phyloP scores from a whole-genome alignment of 2,329 filamentous ascomycete genomes.

The Talaromyces marneffei region DNA sequence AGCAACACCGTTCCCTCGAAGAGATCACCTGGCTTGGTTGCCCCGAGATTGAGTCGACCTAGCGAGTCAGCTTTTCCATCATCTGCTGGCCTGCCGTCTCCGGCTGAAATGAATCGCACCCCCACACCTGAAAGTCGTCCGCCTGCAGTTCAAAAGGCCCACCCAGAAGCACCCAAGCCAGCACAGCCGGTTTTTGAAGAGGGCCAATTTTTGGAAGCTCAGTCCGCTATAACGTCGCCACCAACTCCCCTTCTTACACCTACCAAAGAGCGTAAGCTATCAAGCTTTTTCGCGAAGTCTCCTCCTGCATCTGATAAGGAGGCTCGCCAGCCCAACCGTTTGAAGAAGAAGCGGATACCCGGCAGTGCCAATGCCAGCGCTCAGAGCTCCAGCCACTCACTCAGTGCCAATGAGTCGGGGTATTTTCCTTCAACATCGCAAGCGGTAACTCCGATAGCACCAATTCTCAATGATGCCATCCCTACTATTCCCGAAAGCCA shows the following conservation, averaged over 20 bases:
- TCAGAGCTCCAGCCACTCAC: constrained; percentile 79
- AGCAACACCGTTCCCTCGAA: constrained; percentile 95
- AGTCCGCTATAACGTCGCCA: constrained; percentile 30
- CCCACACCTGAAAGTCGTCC: constrained; percentile 15
- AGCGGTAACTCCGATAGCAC: constrained; percentile 22
- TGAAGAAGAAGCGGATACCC: constrained; percentile 78
- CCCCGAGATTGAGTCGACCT: constrained; percentile 59
- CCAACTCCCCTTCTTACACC: constrained; percentile 47
- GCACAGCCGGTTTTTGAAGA: constrained; percentile 5
- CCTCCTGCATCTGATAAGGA: constrained; percentile 57
- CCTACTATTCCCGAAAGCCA: constrained; percentile 6
- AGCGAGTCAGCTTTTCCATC: constrained; percentile 48
- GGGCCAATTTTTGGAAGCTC: constrained; percentile 35
- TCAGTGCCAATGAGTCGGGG: constrained; percentile 48
- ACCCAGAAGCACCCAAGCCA: constrained; percentile 14
- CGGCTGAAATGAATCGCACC: constrained; percentile 21
- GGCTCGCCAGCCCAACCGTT: constrained; percentile 74
- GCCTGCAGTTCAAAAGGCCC: not conserved
- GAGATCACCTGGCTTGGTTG: constrained; percentile 66
- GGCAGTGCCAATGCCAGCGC: constrained; percentile 77
- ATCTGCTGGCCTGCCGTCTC: constrained; percentile 29
- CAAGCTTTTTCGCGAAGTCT: constrained; percentile 62
- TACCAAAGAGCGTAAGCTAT: constrained; percentile 60
- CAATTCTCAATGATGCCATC: constrained; percentile 18
- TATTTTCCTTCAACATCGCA: constrained; percentile 28